A percentile compares a stretch with the other conserved stretches of the same genome.
Evolutionary conservation across 169 alveolate genomes (phyloP).

Genomic region (Plasmodium inui): DNA sequence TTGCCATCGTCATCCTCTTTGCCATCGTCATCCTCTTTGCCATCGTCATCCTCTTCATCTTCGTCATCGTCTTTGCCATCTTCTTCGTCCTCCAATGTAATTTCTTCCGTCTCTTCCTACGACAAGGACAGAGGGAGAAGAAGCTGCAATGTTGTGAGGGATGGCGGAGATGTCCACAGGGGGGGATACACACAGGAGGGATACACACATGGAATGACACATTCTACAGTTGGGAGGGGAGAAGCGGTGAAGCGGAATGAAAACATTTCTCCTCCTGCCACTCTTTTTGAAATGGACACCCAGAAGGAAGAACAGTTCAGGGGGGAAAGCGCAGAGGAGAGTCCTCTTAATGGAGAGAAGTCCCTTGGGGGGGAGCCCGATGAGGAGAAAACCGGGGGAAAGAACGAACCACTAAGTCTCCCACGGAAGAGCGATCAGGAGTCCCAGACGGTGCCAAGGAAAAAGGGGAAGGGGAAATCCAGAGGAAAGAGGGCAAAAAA

Average conservation of each 20-base stretch:
- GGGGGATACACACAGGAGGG: neutral
- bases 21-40: neutral
- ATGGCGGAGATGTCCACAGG: neutral
- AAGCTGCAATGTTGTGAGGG: neutral
- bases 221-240: neutral
- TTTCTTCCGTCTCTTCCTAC: constrained; percentile 52
- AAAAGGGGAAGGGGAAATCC: neutral
- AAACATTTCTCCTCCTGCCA: neutral
- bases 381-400: too few species aligned
- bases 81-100: constrained; percentile 1
- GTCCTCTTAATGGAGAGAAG: too few species aligned
- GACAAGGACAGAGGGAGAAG: neutral
- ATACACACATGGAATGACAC: too few species aligned
- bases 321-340: neutral
- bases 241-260: neutral
- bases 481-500: neutral
- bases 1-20: too few species aligned
- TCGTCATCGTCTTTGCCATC: neutral
- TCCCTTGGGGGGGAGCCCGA: neutral
- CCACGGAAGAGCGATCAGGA: neutral
- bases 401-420: neutral
- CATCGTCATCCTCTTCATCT: neutral
- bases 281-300: neutral
- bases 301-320: neutral
- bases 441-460: neutral